Conservation (phyloP, 768 basidiomycete genomes). For the Tylopilus intermedius region DNA sequence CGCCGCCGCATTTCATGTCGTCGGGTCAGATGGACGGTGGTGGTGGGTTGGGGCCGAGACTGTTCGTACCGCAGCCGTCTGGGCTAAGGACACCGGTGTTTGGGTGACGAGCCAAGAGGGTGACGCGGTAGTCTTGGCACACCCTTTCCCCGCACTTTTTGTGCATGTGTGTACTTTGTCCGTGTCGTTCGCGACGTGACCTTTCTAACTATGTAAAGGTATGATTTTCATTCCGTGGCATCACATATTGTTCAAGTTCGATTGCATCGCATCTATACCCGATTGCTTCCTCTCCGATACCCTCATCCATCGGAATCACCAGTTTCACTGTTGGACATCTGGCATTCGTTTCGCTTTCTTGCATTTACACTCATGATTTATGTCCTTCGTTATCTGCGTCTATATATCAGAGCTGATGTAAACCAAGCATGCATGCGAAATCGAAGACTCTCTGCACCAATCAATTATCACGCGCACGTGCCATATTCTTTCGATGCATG, state of each 20-base stretch:
- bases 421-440: too few species aligned
- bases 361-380: not conserved
- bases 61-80: conserved; percentile 25
- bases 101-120: conserved; percentile 10
- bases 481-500: too few species aligned
- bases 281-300: not conserved
- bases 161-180: not conserved
- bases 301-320: not conserved
- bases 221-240: not conserved
- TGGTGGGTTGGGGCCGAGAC: conserved; percentile 11
- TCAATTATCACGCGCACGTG: too few species aligned
- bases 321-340: not conserved
- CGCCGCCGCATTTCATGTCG: conserved; percentile 22
- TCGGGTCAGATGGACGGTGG: conserved; percentile 12
- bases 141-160: not conserved
- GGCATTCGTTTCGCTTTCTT: not conserved
- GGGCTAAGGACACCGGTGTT: conserved; percentile 25
- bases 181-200: not conserved
- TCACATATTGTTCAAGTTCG: not conserved
- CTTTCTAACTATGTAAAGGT: not conserved
- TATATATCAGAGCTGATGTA: not conserved
- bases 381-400: not conserved
- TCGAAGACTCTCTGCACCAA: too few species aligned
- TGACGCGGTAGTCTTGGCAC: not conserved
- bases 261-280: not conserved